These are phyloP conservation scores for Globisporangium nagaii DNA, from an alignment of 352 stramenopile species.

Conservation along the genomic window DNA sequence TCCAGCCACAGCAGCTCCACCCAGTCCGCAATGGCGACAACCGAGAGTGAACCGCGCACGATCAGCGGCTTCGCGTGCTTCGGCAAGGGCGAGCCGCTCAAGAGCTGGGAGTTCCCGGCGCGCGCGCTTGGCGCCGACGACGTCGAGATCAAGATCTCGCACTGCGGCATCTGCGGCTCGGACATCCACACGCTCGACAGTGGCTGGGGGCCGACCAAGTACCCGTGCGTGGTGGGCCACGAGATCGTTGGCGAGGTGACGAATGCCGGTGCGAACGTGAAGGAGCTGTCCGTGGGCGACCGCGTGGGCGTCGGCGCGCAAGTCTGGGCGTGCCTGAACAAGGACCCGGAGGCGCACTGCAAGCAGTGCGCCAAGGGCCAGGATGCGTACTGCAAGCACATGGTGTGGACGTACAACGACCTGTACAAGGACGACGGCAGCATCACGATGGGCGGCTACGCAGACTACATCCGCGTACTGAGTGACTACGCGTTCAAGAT, in stretches of 20 bases:
- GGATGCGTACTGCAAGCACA: constrained; percentile 55
- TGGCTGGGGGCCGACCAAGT: constrained; percentile 35
- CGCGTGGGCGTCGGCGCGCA: neutral
- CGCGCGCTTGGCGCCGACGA: constrained; percentile 38
- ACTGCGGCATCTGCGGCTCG: constrained; percentile 57
- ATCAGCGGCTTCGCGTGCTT: constrained; percentile 37
- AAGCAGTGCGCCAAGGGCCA: constrained; percentile 42
- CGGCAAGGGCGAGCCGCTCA: constrained; percentile 19
- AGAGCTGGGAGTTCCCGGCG: constrained; percentile 34
- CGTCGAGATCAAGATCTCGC: constrained; percentile 56
- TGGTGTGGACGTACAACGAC: constrained; percentile 51
- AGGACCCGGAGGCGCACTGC: constrained; percentile 23
- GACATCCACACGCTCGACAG: constrained; percentile 48
- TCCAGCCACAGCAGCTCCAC: too few species aligned
- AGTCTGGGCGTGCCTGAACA: neutral
- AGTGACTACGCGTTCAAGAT: constrained; percentile 66
- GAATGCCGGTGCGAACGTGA: constrained; percentile 32
- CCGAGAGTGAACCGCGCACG: constrained; percentile 16
- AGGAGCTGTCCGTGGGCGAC: constrained; percentile 63
- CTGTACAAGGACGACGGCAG: constrained; percentile 18
- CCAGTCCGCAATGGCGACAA: too few species aligned
- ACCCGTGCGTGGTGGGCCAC: constrained; percentile 42
- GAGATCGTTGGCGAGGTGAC: constrained; percentile 57
- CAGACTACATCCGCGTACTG: constrained; percentile 55
- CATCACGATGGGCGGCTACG: constrained; percentile 57